Conservation (phyloP, 148 eudicot species). For the Spergularia bocconei region DNA sequence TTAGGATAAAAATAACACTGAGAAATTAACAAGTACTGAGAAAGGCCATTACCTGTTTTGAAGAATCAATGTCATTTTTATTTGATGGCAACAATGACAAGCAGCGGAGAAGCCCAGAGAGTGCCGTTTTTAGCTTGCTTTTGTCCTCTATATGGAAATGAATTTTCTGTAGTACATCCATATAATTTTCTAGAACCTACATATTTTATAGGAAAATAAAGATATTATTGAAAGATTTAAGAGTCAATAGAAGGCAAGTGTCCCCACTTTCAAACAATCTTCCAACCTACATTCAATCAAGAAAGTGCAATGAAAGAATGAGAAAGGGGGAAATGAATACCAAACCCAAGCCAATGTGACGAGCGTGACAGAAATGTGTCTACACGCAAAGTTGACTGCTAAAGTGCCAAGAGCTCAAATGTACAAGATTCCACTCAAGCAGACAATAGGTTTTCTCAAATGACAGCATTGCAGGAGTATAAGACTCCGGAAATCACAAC, state of each 20-base stretch:
- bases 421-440: not conserved
- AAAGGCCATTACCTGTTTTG: conserved; percentile 41
- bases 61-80: conserved; percentile 35
- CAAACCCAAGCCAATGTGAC: not conserved
- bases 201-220: not conserved
- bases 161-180: conserved; percentile 64
- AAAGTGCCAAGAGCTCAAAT: not conserved
- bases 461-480: no score
- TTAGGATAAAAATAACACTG: not conserved
- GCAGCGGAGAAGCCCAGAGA: conserved; percentile 68
- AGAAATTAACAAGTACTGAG: not conserved
- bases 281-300: conserved; percentile 46
- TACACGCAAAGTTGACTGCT: not conserved
- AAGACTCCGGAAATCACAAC: no score
- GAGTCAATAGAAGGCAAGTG: conserved; percentile 36
- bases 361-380: not conserved
- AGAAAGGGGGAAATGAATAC: not conserved
- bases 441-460: not conserved
- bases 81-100: conserved; percentile 63
- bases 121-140: conserved; percentile 68
- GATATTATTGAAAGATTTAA: not conserved
- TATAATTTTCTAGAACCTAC: conserved; percentile 74
- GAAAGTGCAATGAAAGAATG: not conserved
- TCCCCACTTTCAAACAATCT: conserved; percentile 58
- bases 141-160: conserved; percentile 72